phyloP scores from a whole-genome alignment of 1,284 basidiomycete species.

The Somion occarium region DNA sequence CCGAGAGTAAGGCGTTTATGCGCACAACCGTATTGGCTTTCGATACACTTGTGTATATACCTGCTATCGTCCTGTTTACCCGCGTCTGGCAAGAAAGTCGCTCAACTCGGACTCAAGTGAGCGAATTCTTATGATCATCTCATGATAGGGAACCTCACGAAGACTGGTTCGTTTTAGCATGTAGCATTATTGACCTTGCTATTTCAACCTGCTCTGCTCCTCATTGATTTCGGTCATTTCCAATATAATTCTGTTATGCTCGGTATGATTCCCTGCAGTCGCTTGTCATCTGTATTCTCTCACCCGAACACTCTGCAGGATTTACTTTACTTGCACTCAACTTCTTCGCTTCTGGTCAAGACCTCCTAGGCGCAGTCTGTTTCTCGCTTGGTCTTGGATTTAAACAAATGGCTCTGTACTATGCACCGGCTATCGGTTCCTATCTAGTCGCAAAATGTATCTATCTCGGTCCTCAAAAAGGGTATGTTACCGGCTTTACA shows the following conservation, averaged over 20 bases:
- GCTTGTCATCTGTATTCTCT: neutral
- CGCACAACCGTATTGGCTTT: constrained; percentile 67
- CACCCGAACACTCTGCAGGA: constrained; percentile 34
- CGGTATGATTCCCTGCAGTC: constrained; percentile 37
- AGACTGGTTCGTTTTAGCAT: constrained; percentile 42
- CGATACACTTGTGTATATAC: constrained; percentile 74
- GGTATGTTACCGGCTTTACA: constrained; percentile 64
- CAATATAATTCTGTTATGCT: constrained; percentile 93
- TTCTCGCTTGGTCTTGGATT: constrained; percentile 85
- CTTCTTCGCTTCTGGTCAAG: constrained; percentile 63
- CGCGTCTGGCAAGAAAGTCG: constrained; percentile 59
- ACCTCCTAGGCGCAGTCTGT: constrained; percentile 73
- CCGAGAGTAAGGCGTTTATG: constrained; percentile 74
- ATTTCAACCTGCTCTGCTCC: constrained; percentile 78
- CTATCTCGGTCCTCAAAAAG: constrained; percentile 58
- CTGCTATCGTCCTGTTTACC: constrained; percentile 63
- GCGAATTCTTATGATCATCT: constrained; percentile 10
- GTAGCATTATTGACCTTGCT: constrained; percentile 70
- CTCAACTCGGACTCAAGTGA: constrained; percentile 69
- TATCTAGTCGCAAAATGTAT: constrained; percentile 83
- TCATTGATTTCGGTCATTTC: constrained; percentile 91
- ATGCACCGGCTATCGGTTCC: constrained; percentile 83
- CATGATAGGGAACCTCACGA: neutral
- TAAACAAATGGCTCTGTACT: constrained; percentile 96
- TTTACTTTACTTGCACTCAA: constrained; percentile 69